Conservation (phyloP, 352 stramenopile species). For the Phytophthora cajani region DNA sequence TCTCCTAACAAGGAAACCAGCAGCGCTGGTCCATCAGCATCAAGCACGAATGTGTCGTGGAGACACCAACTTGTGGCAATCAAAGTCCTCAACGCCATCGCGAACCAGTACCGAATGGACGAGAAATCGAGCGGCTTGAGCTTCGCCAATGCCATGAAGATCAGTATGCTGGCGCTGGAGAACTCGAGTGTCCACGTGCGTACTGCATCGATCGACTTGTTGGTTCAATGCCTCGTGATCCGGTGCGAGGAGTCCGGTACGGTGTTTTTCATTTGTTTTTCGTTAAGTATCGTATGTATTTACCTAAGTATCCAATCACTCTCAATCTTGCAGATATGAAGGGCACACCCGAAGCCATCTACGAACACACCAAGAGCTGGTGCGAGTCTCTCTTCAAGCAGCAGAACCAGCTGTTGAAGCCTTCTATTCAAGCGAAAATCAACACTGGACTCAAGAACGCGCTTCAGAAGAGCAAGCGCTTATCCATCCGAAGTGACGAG, state of each 20-base stretch:
- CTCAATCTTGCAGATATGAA: conserved; percentile 49
- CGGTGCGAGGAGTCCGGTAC: conserved; percentile 78
- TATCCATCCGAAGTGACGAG: conserved; percentile 33
- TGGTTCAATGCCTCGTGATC: conserved; percentile 79
- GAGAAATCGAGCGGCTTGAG: conserved; percentile 54
- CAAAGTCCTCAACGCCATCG: conserved; percentile 81
- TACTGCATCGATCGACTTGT: conserved; percentile 68
- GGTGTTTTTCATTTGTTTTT: neutral
- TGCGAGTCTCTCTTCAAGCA: conserved; percentile 78
- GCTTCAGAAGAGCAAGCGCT: conserved; percentile 69
- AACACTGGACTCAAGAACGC: conserved; percentile 79
- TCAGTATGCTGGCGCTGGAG: conserved; percentile 68
- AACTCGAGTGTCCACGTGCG: conserved; percentile 84
- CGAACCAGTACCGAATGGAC: conserved; percentile 82
- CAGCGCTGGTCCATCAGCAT: neutral
- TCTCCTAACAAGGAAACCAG: conserved; percentile 31
- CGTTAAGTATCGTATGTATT: neutral
- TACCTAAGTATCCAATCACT: neutral
- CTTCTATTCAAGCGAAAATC: conserved; percentile 83
- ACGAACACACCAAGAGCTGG: conserved; percentile 80
- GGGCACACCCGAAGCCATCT: conserved; percentile 64
- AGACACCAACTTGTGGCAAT: conserved; percentile 76
- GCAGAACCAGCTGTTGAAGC: conserved; percentile 71
- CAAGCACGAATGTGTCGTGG: conserved; percentile 51
- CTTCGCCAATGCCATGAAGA: conserved; percentile 68